Evolutionary conservation across 2,329 filamentous ascomycete species (phyloP).

Genomic region (Clonostachys rosea): DNA sequence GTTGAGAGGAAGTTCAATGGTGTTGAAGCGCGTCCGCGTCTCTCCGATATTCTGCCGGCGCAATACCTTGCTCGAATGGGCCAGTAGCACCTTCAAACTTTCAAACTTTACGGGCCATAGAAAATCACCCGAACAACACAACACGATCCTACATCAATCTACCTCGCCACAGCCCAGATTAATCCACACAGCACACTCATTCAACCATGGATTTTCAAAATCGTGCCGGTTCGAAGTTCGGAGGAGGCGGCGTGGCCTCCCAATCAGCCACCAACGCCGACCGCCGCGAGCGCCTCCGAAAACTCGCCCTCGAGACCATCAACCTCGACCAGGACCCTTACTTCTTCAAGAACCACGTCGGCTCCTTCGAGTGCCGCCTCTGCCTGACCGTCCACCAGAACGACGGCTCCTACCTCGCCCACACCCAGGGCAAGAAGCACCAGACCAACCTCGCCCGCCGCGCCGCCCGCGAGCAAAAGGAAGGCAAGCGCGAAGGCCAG

Average conservation of each 20-base stretch:
- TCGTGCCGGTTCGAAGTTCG: constrained; percentile 94
- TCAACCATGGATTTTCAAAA: constrained; percentile 71
- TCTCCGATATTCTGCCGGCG: background rate
- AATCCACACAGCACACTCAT: background rate
- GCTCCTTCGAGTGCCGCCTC: constrained; percentile 94
- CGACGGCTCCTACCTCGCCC: constrained; percentile 96
- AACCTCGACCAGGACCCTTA: constrained; percentile 99
- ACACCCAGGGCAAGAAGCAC: constrained; percentile 98
- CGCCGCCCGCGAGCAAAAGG: constrained; percentile 90
- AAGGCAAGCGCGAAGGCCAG: constrained; percentile 55
- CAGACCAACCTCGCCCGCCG: constrained; percentile 96
- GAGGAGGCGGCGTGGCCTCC: constrained; percentile 93
- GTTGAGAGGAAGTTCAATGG: too few relatives aligned
- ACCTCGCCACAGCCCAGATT: background rate
- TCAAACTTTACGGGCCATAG: background rate
- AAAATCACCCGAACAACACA: background rate
- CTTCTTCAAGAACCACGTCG: constrained; percentile 99
- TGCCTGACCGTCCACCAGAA: constrained; percentile 98
- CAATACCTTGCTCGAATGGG: background rate
- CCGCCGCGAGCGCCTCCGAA: constrained; percentile 92
- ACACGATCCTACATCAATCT: too few relatives aligned
- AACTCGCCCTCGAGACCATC: constrained; percentile 97
- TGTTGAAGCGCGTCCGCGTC: background rate
- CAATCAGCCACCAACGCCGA: constrained; percentile 92
- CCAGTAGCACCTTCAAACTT: background rate